phyloP scores from a whole-genome alignment of 139 green algal genomes.

The Micractinium conductrix region DNA sequence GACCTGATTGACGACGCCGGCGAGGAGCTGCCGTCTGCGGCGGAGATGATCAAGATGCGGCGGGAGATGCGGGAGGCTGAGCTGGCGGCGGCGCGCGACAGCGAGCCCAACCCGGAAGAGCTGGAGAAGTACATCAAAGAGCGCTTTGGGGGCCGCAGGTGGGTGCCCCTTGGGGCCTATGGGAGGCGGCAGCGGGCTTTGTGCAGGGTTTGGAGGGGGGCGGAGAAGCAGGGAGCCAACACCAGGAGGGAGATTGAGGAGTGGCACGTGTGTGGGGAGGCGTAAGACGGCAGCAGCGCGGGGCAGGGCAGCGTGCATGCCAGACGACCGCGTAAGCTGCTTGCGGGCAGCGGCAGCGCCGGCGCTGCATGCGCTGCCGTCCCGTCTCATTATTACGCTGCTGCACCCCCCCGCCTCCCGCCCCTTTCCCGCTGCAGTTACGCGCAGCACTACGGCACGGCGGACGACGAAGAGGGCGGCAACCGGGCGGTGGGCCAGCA shows the following conservation, averaged over 20 bases:
- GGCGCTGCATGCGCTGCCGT: no score
- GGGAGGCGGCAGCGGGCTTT: no score
- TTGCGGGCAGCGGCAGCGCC: no score
- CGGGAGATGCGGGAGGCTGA: constrained; percentile 45
- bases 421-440: background rate
- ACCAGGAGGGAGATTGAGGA: background rate
- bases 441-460: constrained; percentile 6
- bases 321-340: no score
- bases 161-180: no score
- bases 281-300: no score
- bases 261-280: no score
- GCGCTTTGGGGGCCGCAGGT: constrained; percentile 59
- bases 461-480: constrained; percentile 51
- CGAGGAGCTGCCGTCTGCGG: constrained; percentile 43
- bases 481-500: constrained; percentile 89
- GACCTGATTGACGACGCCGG: constrained; percentile 81
- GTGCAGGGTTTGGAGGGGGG: background rate
- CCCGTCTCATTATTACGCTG: no score
- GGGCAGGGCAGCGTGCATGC: no score
- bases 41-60: constrained; percentile 49
- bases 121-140: constrained; percentile 85
- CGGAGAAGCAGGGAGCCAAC: no score
- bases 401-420: no score
- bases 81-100: constrained; percentile 38
- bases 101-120: constrained; percentile 85